Evolutionary conservation across 257 asterid species (phyloP), one percentile per base, ranked within the genome.

Genomic region (Ilex aquifolium): DNA sequence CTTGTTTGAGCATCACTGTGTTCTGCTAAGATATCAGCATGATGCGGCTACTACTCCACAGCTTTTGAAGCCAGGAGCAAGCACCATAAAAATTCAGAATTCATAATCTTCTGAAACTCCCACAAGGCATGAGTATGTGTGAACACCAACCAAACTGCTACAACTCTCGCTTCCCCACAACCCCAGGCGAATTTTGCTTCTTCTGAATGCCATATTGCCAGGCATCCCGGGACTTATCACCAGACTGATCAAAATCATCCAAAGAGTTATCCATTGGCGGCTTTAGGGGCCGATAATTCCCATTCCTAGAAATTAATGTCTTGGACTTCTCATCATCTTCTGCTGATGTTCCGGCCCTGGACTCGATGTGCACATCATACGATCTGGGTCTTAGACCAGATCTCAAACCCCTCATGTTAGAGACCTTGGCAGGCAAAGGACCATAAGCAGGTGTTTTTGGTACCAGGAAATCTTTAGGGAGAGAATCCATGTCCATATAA

Each of bases 281-380:
- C 80, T 85, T 83, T 64, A 76, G 63, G 68, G 71, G 72, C 69
- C 94, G 82, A 68, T 82, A 77, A 69, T 81, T 79, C 57, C 92
- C 95, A 70, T 90, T 87, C 75, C 90, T 82, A 31, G 76, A 42
- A 56, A 73, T 64, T 21, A 80, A 63, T 6, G 71, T 40, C 69
- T 72, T 83, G 5, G 94, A 64, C 80, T 87, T 87, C 69, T 87
- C 97, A 50, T 90, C 97, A 66, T 93, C 99, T 78, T 93, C 96
- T 30, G 97, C 87, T 21, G 95, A 94, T n/a, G 90, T 86, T 67
- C 95, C 91, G 27, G 99, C 87, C 80, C 90, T 78, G 75, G 99
- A 74, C 57, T 89, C 93, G 56, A 85, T 51, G 57, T 87, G 91
- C 32, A 80, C n/a, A 69, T 92, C 96, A 63, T 87, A 84, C 53